These are phyloP conservation scores for Theileria annulata DNA, from an alignment of 169 alveolate genomes.

Conservation along the genomic window DNA sequence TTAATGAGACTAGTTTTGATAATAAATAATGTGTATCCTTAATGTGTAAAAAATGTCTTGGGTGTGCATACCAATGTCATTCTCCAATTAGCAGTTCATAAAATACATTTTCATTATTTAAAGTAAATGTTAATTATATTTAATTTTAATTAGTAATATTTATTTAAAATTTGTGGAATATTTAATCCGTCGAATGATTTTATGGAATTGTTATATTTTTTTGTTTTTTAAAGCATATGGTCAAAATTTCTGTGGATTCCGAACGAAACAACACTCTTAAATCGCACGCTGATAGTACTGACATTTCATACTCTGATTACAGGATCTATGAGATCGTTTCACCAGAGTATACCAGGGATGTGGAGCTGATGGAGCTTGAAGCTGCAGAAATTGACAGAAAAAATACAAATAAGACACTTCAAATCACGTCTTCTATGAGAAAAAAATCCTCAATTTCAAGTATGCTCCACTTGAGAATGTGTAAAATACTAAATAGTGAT, in stretches of 20 bases:
- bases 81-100: not conserved
- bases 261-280: not conserved
- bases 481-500: slow-evolving; percentile 37
- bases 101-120: not conserved
- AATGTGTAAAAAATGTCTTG: slow-evolving; percentile 11
- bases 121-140: not conserved
- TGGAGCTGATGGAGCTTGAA: slow-evolving; percentile 49
- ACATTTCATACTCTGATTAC: not conserved
- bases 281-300: not conserved
- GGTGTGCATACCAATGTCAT: slow-evolving; percentile 1
- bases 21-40: not conserved
- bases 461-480: slow-evolving; percentile 51
- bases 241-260: not conserved
- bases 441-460: slow-evolving; percentile 30
- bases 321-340: slow-evolving; percentile 42
- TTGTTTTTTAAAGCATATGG: not conserved
- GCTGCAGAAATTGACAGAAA: slow-evolving; percentile 56
- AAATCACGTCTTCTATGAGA: slow-evolving; percentile 42
- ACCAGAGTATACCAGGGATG: slow-evolving; percentile 42
- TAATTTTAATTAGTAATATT: not conserved
- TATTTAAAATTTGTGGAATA: not conserved
- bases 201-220: not conserved
- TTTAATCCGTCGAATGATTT: not conserved
- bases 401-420: slow-evolving; percentile 40
- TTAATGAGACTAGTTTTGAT: not conserved